Base-by-base conservation (phyloP, 2,329 filamentous ascomycete genomes). In the Geoglossum cookeanum region DNA sequence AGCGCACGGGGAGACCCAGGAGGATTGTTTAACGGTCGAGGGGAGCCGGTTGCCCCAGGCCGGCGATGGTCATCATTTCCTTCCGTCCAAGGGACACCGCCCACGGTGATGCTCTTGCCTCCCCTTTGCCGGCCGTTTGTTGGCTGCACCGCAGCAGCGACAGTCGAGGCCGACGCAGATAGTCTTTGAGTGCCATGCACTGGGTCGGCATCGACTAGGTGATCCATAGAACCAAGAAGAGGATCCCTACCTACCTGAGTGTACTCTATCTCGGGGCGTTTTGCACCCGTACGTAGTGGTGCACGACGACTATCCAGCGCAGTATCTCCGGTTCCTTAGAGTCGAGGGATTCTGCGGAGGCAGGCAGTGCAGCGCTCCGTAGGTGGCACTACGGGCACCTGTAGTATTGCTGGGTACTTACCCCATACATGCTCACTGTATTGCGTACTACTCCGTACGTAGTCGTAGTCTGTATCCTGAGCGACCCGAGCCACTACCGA, bases 1-100 rank as follows among this genome's bases (percentile, higher is more conserved):
- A 29, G 64, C 37, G 65, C 60, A n/a, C 65, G 63, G 4, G 65
- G 60, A 8, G 68, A 63, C n/a, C 62, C 61, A 8, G 65, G 62
- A 3, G 64, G 61, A 37, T 68, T 68, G 57, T 67, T 70, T 4
- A 65, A 62, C 13, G 67, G 29, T 22, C 61, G 57, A 4, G 59
- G 42, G 51, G 33, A 57, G 29, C 29, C 51, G 6, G 54, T 30
- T 22, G 49, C 37, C 7, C 27, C 27, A 8, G 22, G 48, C 4
- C 48, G 29, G 27, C 33, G 27, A n/a, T 15, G 4, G 27, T 32
- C 48, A 32, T 32, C 27, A 32, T 33, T 29, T 1, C 27, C 48
- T 27, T 32, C 27, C 13, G 27, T 15, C 11, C 32, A 9, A 7
- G 48, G 7, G n/a, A 13, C 27, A 32, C 17, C 49, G 17, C 7